These are phyloP conservation scores for Debaryomycetaceae sp. DNA, from an alignment of 1,139 yeast genomes.

Conservation along the genomic window DNA sequence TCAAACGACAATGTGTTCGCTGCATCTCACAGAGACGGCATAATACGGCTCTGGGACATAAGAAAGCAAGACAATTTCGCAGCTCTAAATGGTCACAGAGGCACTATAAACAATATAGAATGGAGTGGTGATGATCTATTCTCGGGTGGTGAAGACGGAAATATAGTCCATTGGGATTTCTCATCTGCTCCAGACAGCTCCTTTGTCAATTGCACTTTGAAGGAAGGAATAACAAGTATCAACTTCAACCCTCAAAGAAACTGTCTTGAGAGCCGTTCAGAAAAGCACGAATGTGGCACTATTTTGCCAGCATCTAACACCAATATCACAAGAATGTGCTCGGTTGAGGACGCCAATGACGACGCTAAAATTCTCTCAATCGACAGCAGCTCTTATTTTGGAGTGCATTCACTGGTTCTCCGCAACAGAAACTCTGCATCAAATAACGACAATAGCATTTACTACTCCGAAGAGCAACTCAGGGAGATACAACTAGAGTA, in stretches of 20 bases:
- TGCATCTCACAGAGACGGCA: constrained; percentile 59
- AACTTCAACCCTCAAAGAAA: constrained; percentile 31
- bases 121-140: constrained; percentile 63
- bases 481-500: neutral
- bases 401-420: constrained; percentile 46
- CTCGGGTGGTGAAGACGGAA: constrained; percentile 70
- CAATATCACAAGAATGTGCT: constrained; percentile 41
- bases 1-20: constrained; percentile 59
- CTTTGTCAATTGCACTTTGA: constrained; percentile 38
- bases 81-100: constrained; percentile 54
- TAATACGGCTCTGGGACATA: constrained; percentile 72
- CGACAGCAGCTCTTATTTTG: constrained; percentile 53
- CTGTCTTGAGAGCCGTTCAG: constrained; percentile 25
- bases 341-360: constrained; percentile 26
- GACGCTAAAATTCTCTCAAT: constrained; percentile 45
- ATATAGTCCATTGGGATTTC: constrained; percentile 70
- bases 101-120: constrained; percentile 51
- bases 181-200: constrained; percentile 23
- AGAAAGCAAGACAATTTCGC: constrained; percentile 57
- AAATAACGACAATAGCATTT: constrained; percentile 20
- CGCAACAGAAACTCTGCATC: constrained; percentile 25
- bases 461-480: constrained; percentile 34
- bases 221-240: constrained; percentile 46
- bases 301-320: constrained; percentile 55
- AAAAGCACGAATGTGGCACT: constrained; percentile 60